A percentile compares a stretch with the other conserved stretches of the same genome.
Conservation (phyloP, 331 rosid species). For the Rosa hybrid region DNA sequence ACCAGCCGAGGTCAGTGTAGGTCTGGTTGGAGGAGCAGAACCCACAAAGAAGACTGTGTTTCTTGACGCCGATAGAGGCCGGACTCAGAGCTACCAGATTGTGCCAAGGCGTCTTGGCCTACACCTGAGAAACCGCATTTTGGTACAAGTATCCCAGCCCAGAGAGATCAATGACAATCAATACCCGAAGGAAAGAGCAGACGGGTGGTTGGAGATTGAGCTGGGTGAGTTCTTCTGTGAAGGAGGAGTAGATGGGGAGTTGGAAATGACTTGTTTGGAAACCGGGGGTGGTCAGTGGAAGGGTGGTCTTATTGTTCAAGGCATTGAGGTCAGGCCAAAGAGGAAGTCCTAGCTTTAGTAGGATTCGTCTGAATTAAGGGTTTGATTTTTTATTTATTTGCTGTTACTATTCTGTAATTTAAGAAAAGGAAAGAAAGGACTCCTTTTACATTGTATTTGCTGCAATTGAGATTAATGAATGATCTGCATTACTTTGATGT, state of each 20-base stretch:
- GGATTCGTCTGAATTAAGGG: not conserved
- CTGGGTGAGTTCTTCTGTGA: conserved; percentile 56
- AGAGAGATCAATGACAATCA: not conserved
- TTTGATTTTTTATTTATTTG: not conserved
- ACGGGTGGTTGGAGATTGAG: conserved; percentile 69
- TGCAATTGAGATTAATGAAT: not conserved
- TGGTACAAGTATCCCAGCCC: not conserved
- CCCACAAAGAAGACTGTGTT: conserved; percentile 21
- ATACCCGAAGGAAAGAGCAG: conserved; percentile 38
- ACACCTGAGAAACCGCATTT: conserved; percentile 1
- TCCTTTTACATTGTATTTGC: not conserved
- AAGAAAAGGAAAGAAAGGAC: not conserved
- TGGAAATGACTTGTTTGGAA: conserved; percentile 53
- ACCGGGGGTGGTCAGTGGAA: conserved; percentile 43
- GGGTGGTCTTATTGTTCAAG: conserved; percentile 60
- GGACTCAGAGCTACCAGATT: conserved; percentile 22
- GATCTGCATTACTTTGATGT: not conserved
- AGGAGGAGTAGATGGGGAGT: conserved; percentile 40
- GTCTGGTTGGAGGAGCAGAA: conserved; percentile 43
- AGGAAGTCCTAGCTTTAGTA: not conserved
- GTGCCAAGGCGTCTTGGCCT: conserved; percentile 24
- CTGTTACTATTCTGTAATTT: not conserved
- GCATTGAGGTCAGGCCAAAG: conserved; percentile 66
- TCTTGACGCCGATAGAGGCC: conserved; percentile 31
- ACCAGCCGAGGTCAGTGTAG: conserved; percentile 35